Percentiles rank a stretch among this genome's conserved stretches.
Conservation (phyloP, 1,139 yeast species). For the Yamadazyma jaroonii region DNA sequence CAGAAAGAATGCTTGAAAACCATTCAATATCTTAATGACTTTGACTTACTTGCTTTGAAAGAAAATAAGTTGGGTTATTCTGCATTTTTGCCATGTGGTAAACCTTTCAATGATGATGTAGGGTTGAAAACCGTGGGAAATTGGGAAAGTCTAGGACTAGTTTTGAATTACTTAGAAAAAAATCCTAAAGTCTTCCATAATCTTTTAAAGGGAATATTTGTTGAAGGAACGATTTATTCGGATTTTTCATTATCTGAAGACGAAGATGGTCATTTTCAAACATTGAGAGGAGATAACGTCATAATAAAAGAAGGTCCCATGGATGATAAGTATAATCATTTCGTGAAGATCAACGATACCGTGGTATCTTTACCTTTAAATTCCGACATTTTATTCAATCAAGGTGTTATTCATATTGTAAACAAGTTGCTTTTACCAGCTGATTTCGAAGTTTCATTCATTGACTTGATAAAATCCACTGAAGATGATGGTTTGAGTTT, state of each 20-base stretch:
- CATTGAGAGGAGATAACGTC: constrained; percentile 38
- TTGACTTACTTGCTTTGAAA: constrained; percentile 36
- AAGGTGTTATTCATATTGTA: constrained; percentile 83
- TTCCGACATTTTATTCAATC: constrained; percentile 71
- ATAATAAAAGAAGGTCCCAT: constrained; percentile 18
- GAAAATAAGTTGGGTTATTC: constrained; percentile 66
- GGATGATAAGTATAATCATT: constrained; percentile 26
- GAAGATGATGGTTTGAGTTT: constrained; percentile 41
- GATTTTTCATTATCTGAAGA: constrained; percentile 42
- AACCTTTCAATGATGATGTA: constrained; percentile 7
- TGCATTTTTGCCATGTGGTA: constrained; percentile 72
- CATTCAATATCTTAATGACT: constrained; percentile 28
- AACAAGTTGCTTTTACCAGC: constrained; percentile 57
- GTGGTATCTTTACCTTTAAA: constrained; percentile 35
- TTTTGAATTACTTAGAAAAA: constrained; percentile 54
- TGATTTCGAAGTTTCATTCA: constrained; percentile 50
- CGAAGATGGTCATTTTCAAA: constrained; percentile 22
- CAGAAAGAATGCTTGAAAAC: constrained; percentile 36
- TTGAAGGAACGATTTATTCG: constrained; percentile 67
- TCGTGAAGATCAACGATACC: constrained; percentile 26
- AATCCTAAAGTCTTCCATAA: constrained; percentile 50
- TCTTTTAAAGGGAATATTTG: constrained; percentile 56
- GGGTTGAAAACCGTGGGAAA: constrained; percentile 20
- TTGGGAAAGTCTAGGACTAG: constrained; percentile 68
- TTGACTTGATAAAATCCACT: constrained; percentile 51